These are phyloP conservation scores for Sporothrix dimorphospora DNA, from an alignment of 2,329 filamentous ascomycete species.

Conservation along the genomic window DNA sequence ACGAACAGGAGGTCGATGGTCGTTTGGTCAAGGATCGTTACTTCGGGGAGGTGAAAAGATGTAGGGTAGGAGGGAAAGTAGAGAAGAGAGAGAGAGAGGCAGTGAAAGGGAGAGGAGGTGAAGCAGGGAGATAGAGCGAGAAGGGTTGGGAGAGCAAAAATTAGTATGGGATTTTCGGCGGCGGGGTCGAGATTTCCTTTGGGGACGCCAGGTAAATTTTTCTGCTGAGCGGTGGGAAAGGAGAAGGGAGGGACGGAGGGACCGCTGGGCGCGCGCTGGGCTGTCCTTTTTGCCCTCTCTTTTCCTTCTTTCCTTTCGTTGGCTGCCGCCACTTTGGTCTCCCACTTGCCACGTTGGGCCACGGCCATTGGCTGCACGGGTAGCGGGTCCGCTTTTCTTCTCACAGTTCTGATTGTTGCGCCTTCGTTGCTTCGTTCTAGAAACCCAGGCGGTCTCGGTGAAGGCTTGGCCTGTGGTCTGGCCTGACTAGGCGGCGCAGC, in stretches of 20 bases:
- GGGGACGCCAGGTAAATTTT: conserved; percentile 34
- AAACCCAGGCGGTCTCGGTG: conserved; percentile 22
- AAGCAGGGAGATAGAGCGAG: conserved; percentile 22
- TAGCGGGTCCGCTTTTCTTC: conserved; percentile 24
- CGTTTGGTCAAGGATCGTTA: not conserved
- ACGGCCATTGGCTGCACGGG: conserved; percentile 26
- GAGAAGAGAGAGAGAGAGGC: conserved; percentile 34
- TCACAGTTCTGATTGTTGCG: conserved; percentile 11
- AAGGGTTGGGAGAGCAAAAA: conserved; percentile 29
- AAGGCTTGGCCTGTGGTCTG: not conserved
- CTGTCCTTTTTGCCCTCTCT: conserved; percentile 5
- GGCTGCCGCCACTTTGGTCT: conserved; percentile 30
- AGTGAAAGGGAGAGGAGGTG: conserved; percentile 25
- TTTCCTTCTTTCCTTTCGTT: conserved; percentile 17
- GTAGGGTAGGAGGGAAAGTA: conserved; percentile 29
- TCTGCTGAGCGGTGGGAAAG: conserved; percentile 34
- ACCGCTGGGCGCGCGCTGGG: conserved; percentile 1
- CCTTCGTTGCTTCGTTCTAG: conserved; percentile 26
- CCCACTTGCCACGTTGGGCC: conserved; percentile 28
- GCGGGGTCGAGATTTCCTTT: conserved; percentile 35
- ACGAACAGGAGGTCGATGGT: conserved; percentile 3
- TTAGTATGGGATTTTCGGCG: conserved; percentile 31
- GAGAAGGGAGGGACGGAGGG: conserved; percentile 23
- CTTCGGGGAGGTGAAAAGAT: conserved; percentile 3
- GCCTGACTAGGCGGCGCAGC: not conserved